Conservation (phyloP, 1,139 yeast species). For the Diutina siamensis region DNA sequence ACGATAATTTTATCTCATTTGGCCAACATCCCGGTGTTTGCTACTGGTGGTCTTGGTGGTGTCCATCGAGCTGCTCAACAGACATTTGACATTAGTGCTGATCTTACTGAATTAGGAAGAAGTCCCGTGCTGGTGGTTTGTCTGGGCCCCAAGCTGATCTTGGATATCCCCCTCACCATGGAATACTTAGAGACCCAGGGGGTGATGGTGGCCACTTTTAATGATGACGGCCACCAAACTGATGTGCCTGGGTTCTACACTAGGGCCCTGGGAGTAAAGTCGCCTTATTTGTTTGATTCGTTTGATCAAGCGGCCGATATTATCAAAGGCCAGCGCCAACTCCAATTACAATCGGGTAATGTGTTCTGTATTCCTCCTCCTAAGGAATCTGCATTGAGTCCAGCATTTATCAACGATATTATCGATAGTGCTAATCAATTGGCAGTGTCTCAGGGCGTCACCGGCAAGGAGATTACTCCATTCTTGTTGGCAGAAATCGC, state of each 20-base stretch:
- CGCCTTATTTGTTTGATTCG: slow-evolving; percentile 52
- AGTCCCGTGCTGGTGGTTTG: slow-evolving; percentile 86
- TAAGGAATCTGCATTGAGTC: slow-evolving; percentile 43
- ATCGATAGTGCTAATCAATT: slow-evolving; percentile 48
- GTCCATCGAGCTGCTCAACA: slow-evolving; percentile 71
- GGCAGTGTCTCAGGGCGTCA: slow-evolving; percentile 42
- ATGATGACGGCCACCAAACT: slow-evolving; percentile 23
- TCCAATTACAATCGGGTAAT: slow-evolving; percentile 54
- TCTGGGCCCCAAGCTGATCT: slow-evolving; percentile 81
- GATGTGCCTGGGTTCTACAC: slow-evolving; percentile 78
- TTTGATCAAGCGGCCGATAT: slow-evolving; percentile 52
- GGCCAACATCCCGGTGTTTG: slow-evolving; percentile 78
- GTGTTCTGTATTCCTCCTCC: slow-evolving; percentile 84
- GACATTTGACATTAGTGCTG: slow-evolving; percentile 80
- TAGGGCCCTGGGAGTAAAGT: slow-evolving; percentile 58
- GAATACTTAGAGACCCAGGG: slow-evolving; percentile 89
- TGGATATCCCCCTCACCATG: slow-evolving; percentile 72
- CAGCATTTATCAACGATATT: slow-evolving; percentile 38
- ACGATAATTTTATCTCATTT: slow-evolving; percentile 72
- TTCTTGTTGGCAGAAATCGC: slow-evolving; percentile 59
- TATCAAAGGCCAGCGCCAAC: slow-evolving; percentile 38
- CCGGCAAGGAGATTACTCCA: slow-evolving; percentile 75
- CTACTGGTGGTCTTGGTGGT: slow-evolving; percentile 92
- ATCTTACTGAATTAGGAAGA: slow-evolving; percentile 69
- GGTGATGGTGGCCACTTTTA: slow-evolving; percentile 41